phyloP scores from a whole-genome alignment of 1,284 basidiomycete species.

The Irpex sp. region DNA sequence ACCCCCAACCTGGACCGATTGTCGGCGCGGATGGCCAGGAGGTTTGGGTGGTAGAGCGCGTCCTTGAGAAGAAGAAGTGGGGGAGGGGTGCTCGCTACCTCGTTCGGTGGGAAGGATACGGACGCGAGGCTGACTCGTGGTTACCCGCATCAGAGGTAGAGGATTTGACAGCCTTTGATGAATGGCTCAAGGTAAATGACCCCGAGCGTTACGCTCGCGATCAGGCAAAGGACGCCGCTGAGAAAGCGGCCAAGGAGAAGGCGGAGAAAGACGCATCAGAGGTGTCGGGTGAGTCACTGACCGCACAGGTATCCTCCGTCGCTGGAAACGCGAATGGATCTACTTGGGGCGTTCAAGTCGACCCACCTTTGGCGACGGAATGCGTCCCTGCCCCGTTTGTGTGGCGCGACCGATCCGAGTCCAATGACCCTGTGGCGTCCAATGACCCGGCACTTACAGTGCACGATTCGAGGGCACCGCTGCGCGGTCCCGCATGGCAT shows the following conservation, averaged over 20 bases:
- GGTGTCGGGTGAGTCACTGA: neutral
- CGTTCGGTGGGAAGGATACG: slow-evolving; percentile 12
- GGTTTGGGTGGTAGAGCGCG: slow-evolving; percentile 2
- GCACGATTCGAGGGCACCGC: neutral
- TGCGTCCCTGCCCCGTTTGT: too few relatives aligned
- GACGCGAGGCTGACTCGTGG: slow-evolving; percentile 7
- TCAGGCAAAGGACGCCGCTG: neutral
- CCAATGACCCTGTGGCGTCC: neutral
- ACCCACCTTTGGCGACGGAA: too few relatives aligned
- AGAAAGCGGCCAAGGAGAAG: too few relatives aligned
- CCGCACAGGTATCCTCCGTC: too few relatives aligned
- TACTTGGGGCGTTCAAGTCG: too few relatives aligned
- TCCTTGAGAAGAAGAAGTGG: neutral
- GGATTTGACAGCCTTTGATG: slow-evolving; percentile 2
- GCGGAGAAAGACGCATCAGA: too few relatives aligned
- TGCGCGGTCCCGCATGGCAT: neutral
- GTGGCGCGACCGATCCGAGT: neutral
- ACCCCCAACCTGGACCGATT: neutral
- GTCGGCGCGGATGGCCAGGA: neutral
- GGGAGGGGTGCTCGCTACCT: slow-evolving; percentile 8
- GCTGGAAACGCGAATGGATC: too few relatives aligned
- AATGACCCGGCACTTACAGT: neutral
- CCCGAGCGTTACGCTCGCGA: neutral
- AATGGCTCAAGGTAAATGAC: neutral
- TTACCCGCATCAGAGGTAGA: slow-evolving; percentile 3